Base-by-base conservation (phyloP, 1,139 yeast species). In the Saccharomyces hybrid region DNA sequence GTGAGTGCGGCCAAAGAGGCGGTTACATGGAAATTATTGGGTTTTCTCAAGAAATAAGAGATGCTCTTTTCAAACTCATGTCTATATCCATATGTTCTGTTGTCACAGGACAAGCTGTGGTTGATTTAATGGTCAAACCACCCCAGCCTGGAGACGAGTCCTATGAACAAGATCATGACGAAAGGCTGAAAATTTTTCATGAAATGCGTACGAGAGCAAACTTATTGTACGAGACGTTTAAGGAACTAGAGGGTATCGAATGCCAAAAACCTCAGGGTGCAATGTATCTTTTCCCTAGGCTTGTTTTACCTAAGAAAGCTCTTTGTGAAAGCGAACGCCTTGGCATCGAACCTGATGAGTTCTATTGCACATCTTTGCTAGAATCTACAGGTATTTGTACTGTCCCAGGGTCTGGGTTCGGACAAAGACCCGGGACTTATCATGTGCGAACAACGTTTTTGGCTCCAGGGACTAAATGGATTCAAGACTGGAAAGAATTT, bases 1-100 rank as follows among this genome's bases (percentile, higher is more conserved):
- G 99, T 56, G 99, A 93, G 74, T 93, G 99, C 76, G 99, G 99
- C 55, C 99, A 93, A 75, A 85, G 99, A 73, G 99, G 98, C 64
- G 99, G 99, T 3, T 93, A 91, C 76, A 87, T 93, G 95, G 99
- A 93, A 72, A 75, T 91, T 9, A 80, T 85, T 16, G 96, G 96
- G 0, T 88, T 93, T 71, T 74, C 79, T 31, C 75, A 76, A 3
- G 90, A 85, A 49, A 85, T 91, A 13, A 76, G 77, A 63, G 85
- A 82, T 42, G 78, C 86, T 53, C 77, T 93, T 52, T 78, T 87
- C 71, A 93, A 93, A 72, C 77, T 93, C 64, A 95, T 96, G 25
- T 86, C 96, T 14, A 88, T 93, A 64, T 85, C 93, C 49, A 77
- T 93, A 56, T 93, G 99, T 71, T 91, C 98, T 0, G 96, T 88